Conservation (phyloP, 139 green algal species). For the Tetradesmus obliquus region DNA sequence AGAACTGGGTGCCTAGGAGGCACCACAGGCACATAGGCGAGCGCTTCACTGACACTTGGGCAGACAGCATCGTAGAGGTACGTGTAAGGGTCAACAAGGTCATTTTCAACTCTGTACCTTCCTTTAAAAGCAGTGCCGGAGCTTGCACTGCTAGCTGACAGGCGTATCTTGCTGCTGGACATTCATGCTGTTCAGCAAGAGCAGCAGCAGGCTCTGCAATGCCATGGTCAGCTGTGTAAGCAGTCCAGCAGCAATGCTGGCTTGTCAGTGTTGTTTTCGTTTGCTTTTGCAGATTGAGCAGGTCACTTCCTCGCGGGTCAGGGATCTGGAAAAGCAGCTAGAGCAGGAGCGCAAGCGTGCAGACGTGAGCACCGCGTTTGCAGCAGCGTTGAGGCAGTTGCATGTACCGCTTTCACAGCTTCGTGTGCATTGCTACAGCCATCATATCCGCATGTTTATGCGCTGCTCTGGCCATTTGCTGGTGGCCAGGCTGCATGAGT, state of each 20-base stretch:
- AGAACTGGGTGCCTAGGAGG: conserved; percentile 61
- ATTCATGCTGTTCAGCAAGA: not conserved
- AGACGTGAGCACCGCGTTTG: conserved; percentile 11
- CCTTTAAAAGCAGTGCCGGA: not conserved
- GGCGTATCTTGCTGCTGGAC: not conserved
- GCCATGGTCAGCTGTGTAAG: not conserved
- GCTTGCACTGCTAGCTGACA: not conserved
- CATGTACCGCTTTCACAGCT: not conserved
- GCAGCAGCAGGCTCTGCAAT: not conserved
- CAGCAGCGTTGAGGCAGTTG: not conserved
- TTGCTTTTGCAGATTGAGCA: conserved; percentile 38
- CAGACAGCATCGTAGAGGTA: conserved; percentile 60
- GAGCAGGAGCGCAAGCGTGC: conserved; percentile 13
- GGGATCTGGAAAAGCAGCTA: conserved; percentile 40
- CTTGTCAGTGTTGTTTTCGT: not conserved
- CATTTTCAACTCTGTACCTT: not conserved
- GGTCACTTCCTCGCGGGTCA: not conserved
- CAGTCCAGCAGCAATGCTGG: not conserved
- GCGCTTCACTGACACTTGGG: conserved; percentile 59
- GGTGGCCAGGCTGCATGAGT: too few species aligned
- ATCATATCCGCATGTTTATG: too few species aligned
- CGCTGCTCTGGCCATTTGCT: too few species aligned
- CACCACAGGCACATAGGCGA: conserved; percentile 64
- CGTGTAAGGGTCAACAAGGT: not conserved
- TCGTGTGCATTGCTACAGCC: too few species aligned